phyloP scores from a whole-genome alignment of 257 asterid genomes.

The Echium plantagineum region DNA sequence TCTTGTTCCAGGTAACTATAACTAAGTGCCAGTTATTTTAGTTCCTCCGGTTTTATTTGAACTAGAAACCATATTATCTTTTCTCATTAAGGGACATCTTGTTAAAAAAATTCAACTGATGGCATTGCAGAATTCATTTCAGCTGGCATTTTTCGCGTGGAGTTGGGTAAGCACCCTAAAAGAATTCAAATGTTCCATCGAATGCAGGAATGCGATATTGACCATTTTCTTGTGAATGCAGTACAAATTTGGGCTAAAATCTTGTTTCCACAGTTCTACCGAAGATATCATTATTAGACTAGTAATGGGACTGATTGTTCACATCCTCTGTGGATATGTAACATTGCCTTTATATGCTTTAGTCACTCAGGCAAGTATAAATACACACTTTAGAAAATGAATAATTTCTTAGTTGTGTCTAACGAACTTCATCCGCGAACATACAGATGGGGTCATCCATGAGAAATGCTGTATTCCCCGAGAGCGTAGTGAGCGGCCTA shows the following conservation, averaged over 20 bases:
- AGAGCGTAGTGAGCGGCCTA: conserved; percentile 33
- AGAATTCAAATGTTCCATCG: not conserved
- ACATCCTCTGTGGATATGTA: conserved; percentile 69
- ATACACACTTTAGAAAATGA: too few relatives aligned
- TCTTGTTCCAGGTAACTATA: conserved; percentile 52
- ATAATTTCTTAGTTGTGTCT: not conserved
- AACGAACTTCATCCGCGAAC: conserved; percentile 1
- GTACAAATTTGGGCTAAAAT: conserved; percentile 44
- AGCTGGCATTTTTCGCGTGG: conserved; percentile 66
- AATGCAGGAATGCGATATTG: not conserved
- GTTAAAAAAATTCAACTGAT: not conserved
- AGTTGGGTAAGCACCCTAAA: conserved; percentile 41
- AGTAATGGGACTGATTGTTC: conserved; percentile 43
- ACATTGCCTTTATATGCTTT: conserved; percentile 59
- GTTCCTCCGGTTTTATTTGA: too few relatives aligned
- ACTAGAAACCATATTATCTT: too few relatives aligned
- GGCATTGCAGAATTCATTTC: conserved; percentile 60
- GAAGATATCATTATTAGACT: conserved; percentile 43
- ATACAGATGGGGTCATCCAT: conserved; percentile 57
- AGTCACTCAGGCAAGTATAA: conserved; percentile 42
- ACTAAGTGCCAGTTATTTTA: too few relatives aligned
- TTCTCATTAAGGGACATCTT: not conserved
- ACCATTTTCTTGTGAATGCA: conserved; percentile 15
- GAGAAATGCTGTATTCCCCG: conserved; percentile 40
- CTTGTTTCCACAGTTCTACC: conserved; percentile 58